Conservation (phyloP, 306 rosid species). For the Psophocarpus tetragonolobus region DNA sequence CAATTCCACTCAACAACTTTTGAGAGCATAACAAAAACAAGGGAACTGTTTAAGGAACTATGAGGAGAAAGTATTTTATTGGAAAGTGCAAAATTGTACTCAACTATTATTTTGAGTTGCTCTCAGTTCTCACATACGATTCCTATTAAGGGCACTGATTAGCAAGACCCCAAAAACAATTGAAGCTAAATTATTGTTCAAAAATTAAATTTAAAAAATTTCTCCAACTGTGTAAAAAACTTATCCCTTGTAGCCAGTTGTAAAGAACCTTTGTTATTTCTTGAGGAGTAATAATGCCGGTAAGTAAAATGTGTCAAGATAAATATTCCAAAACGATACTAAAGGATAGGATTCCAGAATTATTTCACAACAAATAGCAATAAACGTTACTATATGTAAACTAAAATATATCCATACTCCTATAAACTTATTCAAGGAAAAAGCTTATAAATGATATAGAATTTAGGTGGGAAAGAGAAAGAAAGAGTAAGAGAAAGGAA, state of each 20-base stretch:
- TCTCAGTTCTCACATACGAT: too few relatives aligned
- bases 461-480: background rate
- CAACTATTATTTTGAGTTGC: too few relatives aligned
- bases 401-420: background rate
- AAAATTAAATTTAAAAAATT: background rate
- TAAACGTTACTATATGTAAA: background rate
- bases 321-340: constrained; percentile 15
- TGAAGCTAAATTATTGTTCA: background rate
- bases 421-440: background rate
- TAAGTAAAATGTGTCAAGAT: constrained; percentile 18
- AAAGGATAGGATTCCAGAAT: constrained; percentile 7
- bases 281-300: background rate
- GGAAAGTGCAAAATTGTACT: too few relatives aligned
- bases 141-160: too few relatives aligned
- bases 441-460: too few relatives aligned
- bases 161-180: background rate
- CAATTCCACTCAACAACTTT: background rate
- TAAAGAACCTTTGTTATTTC: background rate
- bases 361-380: constrained; percentile 20
- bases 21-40: too few relatives aligned
- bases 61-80: too few relatives aligned
- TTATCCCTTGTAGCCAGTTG: background rate
- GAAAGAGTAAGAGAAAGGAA: too few relatives aligned
- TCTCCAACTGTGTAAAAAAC: constrained; percentile 8
- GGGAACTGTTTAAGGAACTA: too few relatives aligned